Percentiles rank a stretch among this genome's conserved stretches.
phyloP scores from a whole-genome alignment of 176 grass and related monocot genomes.

The Tillandsia fasciculata region DNA sequence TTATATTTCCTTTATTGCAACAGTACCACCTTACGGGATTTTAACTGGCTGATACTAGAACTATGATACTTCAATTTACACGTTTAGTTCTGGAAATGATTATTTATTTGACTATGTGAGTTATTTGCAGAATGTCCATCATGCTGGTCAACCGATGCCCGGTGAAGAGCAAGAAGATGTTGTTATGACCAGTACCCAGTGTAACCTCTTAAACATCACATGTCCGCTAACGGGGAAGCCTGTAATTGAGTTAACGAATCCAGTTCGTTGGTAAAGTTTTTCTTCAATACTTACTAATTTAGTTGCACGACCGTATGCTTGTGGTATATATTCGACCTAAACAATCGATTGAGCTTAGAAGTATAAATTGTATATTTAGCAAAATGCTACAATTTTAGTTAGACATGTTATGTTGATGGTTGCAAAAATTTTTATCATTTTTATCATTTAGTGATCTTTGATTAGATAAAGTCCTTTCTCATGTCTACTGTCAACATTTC shows the following conservation, averaged over 20 bases:
- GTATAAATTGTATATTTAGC: too few relatives aligned
- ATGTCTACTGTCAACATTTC: not conserved
- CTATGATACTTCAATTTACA: not conserved
- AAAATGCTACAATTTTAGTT: too few relatives aligned
- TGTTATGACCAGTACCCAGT: slow-evolving; percentile 79
- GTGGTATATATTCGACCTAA: too few relatives aligned
- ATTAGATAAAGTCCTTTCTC: not conserved
- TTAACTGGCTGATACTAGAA: not conserved
- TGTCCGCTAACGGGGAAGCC: slow-evolving; percentile 83
- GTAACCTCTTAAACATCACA: slow-evolving; percentile 36
- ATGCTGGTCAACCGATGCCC: slow-evolving; percentile 77
- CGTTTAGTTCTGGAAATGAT: not conserved
- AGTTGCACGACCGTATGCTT: not conserved
- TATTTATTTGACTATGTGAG: not conserved
- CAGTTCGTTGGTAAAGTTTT: slow-evolving; percentile 70
- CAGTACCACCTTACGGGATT: not conserved
- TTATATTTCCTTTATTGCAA: too few relatives aligned
- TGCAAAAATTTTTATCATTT: too few relatives aligned
- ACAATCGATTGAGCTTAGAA: too few relatives aligned
- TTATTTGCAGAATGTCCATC: slow-evolving; percentile 63
- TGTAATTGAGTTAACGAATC: slow-evolving; percentile 50
- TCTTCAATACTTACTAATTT: not conserved
- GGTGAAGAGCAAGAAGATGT: slow-evolving; percentile 96
- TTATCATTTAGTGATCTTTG: too few relatives aligned
- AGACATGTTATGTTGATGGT: too few relatives aligned